These are phyloP conservation scores for Chlamydomonas asymmetrica DNA, from an alignment of 139 green algal species.

Conservation along the genomic window DNA sequence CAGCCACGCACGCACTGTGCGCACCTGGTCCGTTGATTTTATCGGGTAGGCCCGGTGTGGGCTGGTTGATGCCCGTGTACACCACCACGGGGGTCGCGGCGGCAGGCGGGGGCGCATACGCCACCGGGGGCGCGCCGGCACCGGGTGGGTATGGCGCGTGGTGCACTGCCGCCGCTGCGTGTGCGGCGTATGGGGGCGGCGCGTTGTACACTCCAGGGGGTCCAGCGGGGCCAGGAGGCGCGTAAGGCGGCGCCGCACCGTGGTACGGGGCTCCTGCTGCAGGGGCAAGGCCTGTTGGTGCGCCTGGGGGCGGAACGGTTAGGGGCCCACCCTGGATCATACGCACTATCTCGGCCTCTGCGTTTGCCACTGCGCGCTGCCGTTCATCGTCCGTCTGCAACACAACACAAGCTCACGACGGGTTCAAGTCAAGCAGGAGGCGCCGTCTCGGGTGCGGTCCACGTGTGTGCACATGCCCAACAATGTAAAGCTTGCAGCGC, in stretches of 20 bases:
- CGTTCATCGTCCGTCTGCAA: conserved; percentile 51
- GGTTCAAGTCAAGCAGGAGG: background rate
- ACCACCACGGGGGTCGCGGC: conserved; percentile 2
- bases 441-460: background rate
- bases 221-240: background rate
- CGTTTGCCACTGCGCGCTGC: conserved; percentile 42
- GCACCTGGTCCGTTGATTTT: conserved; percentile 46
- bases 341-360: conserved; percentile 38
- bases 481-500: background rate
- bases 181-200: background rate
- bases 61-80: conserved; percentile 43
- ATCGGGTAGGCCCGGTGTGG: conserved; percentile 26
- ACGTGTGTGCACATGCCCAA: background rate
- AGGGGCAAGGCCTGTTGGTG: background rate
- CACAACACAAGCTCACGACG: background rate
- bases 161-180: background rate
- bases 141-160: conserved; percentile 9
- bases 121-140: background rate
- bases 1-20: no score
- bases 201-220: background rate
- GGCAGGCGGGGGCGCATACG: background rate
- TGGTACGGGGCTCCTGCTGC: background rate
- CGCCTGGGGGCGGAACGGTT: background rate
- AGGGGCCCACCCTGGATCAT: conserved; percentile 38
- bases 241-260: background rate